Evolutionary conservation across 2,329 filamentous ascomycete species (phyloP), one percentile per base, ranked within the genome.

Genomic region (Anthostomella pinea): DNA sequence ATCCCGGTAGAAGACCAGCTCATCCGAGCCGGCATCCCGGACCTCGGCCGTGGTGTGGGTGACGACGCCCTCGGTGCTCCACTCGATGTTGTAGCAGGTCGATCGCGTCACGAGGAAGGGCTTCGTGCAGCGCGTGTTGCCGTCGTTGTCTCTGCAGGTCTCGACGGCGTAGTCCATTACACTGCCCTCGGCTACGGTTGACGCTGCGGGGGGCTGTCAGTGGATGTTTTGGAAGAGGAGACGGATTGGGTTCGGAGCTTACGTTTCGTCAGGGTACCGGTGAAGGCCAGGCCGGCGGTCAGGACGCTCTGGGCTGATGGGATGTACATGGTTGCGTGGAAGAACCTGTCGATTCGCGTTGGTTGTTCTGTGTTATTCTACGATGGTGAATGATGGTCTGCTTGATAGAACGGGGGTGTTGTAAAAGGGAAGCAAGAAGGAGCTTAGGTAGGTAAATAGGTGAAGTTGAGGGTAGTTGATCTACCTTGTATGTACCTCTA

Each of bases 1-100:
- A 41, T 71, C 67, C 10, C 66, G 54, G 41, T 69, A 70, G 45
- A 57, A 70, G 5, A 70, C 66, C 10, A 70, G 40, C 49, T 70
- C 64, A 30, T 49, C 53, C 27, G 58, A 58, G 2, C 56, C 64
- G 6, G 62, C 43, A 29, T 54, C 46, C 14, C 53, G 50, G 17
- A 51, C 46, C 45, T 55, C 48, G 30, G 49, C 52, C 13, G 48
- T 55, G 15, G 51, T 55, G 38, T 70, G 67, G 9, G 59, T 64
- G 8, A 70, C 31, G 2, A 54, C 39, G 13, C 66, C 62, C 8
- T 63, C 59, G 10, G 65, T 68, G n/a, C 40, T 48, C 66, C 66
- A 68, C 27, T 60, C 52, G 13, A 69, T 41, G n/a, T 53, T 49
- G 52, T 69, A 68, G 58, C 66, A 70, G 6, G 55, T 57, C 22